phyloP scores from a whole-genome alignment of 1,284 basidiomycete species.

The Volvariella volvacea region DNA sequence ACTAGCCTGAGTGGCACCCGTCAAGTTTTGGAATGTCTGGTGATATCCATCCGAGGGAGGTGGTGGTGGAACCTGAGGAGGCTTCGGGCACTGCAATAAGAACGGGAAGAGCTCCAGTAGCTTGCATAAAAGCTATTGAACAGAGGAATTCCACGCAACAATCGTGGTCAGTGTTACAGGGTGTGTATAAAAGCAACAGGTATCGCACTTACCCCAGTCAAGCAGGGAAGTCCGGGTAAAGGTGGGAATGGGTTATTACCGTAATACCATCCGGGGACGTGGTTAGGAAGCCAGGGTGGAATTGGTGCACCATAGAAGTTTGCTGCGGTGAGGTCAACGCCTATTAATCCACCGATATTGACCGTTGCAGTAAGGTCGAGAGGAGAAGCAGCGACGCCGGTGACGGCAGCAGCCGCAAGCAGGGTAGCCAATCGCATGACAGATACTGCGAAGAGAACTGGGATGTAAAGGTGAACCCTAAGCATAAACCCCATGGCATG shows the following conservation, averaged over 20 bases:
- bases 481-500: no score
- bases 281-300: conserved; percentile 26
- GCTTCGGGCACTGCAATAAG: conserved; percentile 27
- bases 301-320: conserved; percentile 32
- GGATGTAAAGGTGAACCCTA: background rate
- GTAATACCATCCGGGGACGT: conserved; percentile 35
- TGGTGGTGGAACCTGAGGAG: conserved; percentile 14
- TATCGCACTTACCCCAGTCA: conserved; percentile 18
- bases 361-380: conserved; percentile 8
- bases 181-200: no score
- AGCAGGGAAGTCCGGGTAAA: conserved; percentile 23
- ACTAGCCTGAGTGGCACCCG: conserved; percentile 33
- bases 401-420: conserved; percentile 18
- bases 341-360: conserved; percentile 12
- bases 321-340: conserved; percentile 16
- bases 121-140: conserved; percentile 28
- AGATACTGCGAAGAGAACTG: no score
- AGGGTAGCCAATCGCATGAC: conserved; percentile 28
- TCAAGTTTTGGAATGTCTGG: conserved; percentile 30
- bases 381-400: conserved; percentile 18
- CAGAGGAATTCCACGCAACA: background rate
- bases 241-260: conserved; percentile 21
- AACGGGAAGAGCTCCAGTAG: conserved; percentile 25
- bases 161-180: no score
- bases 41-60: conserved; percentile 25